These are phyloP conservation scores for Batkoa obscura DNA, from an alignment of 371 early-diverging fungal genomes.

Conservation along the genomic window DNA sequence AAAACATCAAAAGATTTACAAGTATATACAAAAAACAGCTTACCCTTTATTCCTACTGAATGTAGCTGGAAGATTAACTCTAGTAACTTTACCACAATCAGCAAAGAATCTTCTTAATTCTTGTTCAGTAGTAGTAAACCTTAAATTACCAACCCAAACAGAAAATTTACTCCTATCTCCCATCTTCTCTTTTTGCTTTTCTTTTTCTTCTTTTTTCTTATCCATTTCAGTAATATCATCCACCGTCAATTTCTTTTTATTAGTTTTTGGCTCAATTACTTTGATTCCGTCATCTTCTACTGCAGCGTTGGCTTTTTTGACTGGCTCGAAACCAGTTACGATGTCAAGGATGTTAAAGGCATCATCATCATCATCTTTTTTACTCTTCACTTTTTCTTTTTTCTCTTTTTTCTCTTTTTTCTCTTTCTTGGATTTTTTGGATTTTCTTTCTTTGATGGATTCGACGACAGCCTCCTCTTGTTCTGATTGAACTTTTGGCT, in stretches of 20 bases:
- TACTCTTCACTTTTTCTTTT: constrained; percentile 18
- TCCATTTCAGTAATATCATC: constrained; percentile 9
- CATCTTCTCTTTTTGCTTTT: constrained; percentile 14
- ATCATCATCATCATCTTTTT: constrained; percentile 6
- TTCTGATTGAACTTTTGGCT: background rate
- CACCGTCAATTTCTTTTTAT: constrained; percentile 7
- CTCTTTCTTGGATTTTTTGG: constrained; percentile 20
- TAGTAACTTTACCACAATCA: constrained; percentile 35
- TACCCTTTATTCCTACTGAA: constrained; percentile 27
- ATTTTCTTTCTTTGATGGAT: background rate
- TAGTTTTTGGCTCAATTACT: constrained; percentile 12
- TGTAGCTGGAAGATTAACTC: constrained; percentile 39
- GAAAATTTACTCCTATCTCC: constrained; percentile 23
- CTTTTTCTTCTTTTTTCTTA: constrained; percentile 10
- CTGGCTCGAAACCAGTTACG: constrained; percentile 11
- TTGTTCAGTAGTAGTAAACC: constrained; percentile 31
- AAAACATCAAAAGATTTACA: background rate
- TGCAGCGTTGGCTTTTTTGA: constrained; percentile 6
- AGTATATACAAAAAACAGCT: constrained; percentile 6
- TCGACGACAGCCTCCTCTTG: background rate
- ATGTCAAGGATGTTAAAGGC: constrained; percentile 16
- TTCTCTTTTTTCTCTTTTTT: constrained; percentile 19
- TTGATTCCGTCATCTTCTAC: constrained; percentile 11
- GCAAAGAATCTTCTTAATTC: constrained; percentile 31
- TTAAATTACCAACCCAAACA: constrained; percentile 60